A percentile compares a stretch with the other conserved stretches of the same genome.
Conservation (phyloP, 2,329 filamentous ascomycete genomes). For the Epichloe gansuensis region DNA sequence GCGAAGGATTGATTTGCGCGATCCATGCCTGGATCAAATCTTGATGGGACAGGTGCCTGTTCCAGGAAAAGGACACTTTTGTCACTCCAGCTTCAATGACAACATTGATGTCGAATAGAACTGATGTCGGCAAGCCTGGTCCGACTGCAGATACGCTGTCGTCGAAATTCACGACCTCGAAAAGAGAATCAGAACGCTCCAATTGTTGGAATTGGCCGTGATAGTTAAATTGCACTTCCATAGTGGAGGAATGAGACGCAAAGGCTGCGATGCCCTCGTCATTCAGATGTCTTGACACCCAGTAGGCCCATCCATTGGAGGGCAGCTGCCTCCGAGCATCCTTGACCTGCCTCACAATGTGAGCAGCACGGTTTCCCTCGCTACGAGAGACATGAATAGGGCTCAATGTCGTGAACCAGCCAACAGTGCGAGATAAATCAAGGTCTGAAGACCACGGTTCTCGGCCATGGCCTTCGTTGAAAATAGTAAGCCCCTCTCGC, state of each 20-base stretch:
- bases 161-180: constrained; percentile 7
- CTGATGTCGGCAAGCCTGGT: neutral
- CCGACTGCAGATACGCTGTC: neutral
- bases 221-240: constrained; percentile 8
- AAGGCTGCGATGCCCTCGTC: neutral
- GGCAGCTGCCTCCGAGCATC: neutral
- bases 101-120: constrained; percentile 1
- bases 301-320: constrained; percentile 4
- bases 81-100: constrained; percentile 1
- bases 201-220: constrained; percentile 8
- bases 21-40: neutral
- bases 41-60: constrained; percentile 1
- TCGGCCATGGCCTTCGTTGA: constrained; percentile 12
- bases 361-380: neutral
- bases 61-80: constrained; percentile 1
- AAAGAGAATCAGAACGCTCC: constrained; percentile 8
- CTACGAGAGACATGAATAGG: constrained; percentile 11
- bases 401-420: constrained; percentile 27
- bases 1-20: neutral
- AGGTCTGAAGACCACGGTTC: constrained; percentile 18
- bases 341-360: neutral
- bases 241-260: neutral
- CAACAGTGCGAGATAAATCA: constrained; percentile 22
- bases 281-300: neutral
- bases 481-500: constrained; percentile 17